Evolutionary conservation across 768 basidiomycete species (phyloP), one percentile per base, ranked within the genome.

Genomic region (Coprinellus micaceus): DNA sequence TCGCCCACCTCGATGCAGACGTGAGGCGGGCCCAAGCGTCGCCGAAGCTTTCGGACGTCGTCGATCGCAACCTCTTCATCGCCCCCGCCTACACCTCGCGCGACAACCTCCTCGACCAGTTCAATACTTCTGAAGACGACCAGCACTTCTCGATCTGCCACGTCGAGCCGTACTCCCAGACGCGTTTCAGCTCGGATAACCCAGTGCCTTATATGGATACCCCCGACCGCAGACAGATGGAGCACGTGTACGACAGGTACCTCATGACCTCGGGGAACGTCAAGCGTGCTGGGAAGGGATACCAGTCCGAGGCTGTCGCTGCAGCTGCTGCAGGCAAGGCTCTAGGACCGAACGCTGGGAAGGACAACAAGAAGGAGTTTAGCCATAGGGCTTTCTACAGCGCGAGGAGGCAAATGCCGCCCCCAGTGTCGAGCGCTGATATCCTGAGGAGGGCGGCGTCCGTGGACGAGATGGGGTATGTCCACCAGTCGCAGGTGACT

Each of bases 161-260:
- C 46, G 84, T 89, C 33, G 81, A 87, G 60, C 82, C 86, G 1
- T 88, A 87, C 62, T 83, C 85, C 2, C 71, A 82, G 56, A 71
- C 75, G 54, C 68, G 74, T 1, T 66, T 64, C 19, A 73, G 72
- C 30, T 66, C 69, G 11, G 70, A 72, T 9, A 62, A 63, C 3
- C 49, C 29, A 4, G 60, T 65, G 19, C 33, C 6, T 33, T 64
- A 78, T 10, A 75, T 73, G 4, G 82, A 85, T 56, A 78, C 85
- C 0, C 85, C 86, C 0, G 78, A 77, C 54, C 81, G 74, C 56
- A 83, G 79, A 40, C 82, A 79, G 45, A 64, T 88, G 25, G 89
- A 91, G 71, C 82, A 82, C 54, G 86, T 88, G 17, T 93, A 92
- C 58, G 91, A 93, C 61, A 82, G 86, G 40, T 86, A 91, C 74